Evolutionary conservation across 176 grass and related monocot species (phyloP).

Genomic region (Otatea glauca): DNA sequence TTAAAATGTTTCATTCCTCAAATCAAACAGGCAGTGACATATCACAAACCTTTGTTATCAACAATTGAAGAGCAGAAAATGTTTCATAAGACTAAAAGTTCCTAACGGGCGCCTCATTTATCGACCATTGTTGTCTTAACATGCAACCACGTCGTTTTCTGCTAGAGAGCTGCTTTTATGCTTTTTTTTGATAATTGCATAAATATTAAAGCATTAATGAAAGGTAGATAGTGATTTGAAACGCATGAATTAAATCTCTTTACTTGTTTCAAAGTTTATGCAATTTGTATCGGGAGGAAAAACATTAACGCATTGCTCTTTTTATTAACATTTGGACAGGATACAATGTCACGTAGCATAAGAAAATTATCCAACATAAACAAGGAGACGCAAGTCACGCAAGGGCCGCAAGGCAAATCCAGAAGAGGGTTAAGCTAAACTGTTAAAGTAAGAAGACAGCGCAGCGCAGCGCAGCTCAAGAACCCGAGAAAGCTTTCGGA

Average conservation of each 20-base stretch:
- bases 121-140: not conserved
- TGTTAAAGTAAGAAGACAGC: not conserved
- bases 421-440: slow-evolving; percentile 6
- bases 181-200: too few relatives aligned
- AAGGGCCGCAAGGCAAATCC: slow-evolving; percentile 47
- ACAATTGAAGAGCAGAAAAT: not conserved
- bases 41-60: fast-evolving
- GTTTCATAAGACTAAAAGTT: not conserved
- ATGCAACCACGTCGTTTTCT: not conserved
- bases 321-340: not conserved
- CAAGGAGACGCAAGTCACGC: too few relatives aligned
- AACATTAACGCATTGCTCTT: too few relatives aligned
- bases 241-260: too few relatives aligned
- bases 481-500: slow-evolving; percentile 35
- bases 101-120: not conserved
- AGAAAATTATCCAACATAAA: slow-evolving; percentile 9
- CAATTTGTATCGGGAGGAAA: too few relatives aligned
- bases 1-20: not conserved
- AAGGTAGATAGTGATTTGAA: too few relatives aligned
- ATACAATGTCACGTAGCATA: not conserved
- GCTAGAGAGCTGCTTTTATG: too few relatives aligned
- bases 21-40: not conserved
- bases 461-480: not conserved
- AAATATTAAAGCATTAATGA: too few relatives aligned
- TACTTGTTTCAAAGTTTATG: too few relatives aligned